A percentile compares a stretch with the other conserved stretches of the same genome.
These are phyloP conservation scores for Ophiostoma sp. DNA, from an alignment of 2,329 filamentous ascomycete species.

Conservation along the genomic window DNA sequence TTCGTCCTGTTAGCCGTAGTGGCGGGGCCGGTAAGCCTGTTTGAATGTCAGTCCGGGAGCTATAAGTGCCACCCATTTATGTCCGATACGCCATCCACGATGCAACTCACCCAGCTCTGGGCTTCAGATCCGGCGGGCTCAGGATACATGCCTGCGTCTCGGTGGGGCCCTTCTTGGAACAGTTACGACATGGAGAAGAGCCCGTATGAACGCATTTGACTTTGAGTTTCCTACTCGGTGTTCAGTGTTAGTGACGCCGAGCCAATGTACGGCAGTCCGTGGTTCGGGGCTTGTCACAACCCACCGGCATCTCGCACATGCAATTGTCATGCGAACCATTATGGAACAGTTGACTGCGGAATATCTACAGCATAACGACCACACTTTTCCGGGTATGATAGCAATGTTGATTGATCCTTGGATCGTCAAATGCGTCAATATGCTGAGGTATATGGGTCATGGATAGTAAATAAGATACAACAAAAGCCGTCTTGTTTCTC, in stretches of 20 bases:
- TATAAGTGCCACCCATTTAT: too few species aligned
- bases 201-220: not conserved
- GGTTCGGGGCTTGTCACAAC: not conserved
- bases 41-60: too few species aligned
- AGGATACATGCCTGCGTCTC: not conserved
- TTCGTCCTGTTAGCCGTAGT: too few species aligned
- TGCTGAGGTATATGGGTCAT: too few species aligned
- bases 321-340: not conserved
- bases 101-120: not conserved
- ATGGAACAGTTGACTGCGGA: not conserved
- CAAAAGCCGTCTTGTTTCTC: too few species aligned
- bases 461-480: too few species aligned
- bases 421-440: too few species aligned
- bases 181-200: not conserved
- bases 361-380: too few species aligned
- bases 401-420: too few species aligned
- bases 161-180: not conserved
- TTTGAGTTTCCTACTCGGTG: not conserved
- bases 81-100: not conserved
- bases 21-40: too few species aligned
- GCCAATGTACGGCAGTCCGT: not conserved
- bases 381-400: too few species aligned
- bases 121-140: not conserved
- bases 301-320: not conserved
- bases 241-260: not conserved